phyloP scores from a whole-genome alignment of 225 moss, liverwort and hornwort genomes.

The Asterella californica region DNA sequence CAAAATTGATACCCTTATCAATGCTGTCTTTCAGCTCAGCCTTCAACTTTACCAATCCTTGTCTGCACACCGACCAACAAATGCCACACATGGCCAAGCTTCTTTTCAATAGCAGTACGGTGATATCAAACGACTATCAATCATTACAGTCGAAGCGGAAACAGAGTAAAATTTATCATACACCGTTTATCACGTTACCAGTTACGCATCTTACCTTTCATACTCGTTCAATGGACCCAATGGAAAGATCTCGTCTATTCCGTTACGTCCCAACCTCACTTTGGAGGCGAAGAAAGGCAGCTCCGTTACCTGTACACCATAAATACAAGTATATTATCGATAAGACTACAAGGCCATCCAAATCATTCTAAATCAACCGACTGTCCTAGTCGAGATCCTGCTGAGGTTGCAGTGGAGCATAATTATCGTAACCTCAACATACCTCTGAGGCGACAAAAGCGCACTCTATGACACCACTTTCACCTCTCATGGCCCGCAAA shows the following conservation, averaged over 20 bases:
- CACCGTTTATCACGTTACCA: not conserved
- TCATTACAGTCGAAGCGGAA: too few species aligned
- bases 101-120: not conserved
- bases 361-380: not conserved
- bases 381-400: too few species aligned
- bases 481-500: slow-evolving; percentile 78
- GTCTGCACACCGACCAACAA: slow-evolving; percentile 43
- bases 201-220: slow-evolving; percentile 55
- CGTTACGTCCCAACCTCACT: slow-evolving; percentile 80
- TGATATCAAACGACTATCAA: not conserved
- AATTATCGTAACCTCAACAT: not conserved
- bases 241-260: slow-evolving; percentile 78
- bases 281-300: slow-evolving; percentile 92
- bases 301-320: slow-evolving; percentile 73
- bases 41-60: slow-evolving; percentile 73
- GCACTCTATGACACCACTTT: slow-evolving; percentile 81
- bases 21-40: slow-evolving; percentile 79
- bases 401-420: too few species aligned
- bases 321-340: not conserved
- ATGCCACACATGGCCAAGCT: slow-evolving; percentile 1
- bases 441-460: slow-evolving; percentile 92
- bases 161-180: too few species aligned
- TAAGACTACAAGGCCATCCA: not conserved
- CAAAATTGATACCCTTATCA: slow-evolving; percentile 80
- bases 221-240: slow-evolving; percentile 74